Evolutionary conservation across 768 basidiomycete species (phyloP), one percentile per base, ranked within the genome.

Genomic region (Mrakia frigida): DNA sequence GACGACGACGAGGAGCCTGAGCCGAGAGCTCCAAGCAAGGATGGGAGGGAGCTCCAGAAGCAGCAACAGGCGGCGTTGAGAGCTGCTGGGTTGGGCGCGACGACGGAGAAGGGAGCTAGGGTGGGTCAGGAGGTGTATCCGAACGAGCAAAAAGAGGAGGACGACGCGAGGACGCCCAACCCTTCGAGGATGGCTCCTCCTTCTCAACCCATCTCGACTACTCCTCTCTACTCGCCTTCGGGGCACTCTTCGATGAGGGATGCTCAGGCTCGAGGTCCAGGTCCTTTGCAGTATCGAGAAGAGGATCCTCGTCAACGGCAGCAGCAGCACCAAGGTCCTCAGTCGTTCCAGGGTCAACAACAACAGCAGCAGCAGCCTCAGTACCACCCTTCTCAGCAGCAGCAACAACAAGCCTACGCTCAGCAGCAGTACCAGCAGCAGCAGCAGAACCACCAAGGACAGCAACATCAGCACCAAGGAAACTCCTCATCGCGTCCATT

Each of bases 321-420:
- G 56, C 56, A 28, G 9, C 56, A 56, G 25, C 56, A n/a, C 4
- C 56, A 53, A n/a, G 18, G 7, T 16, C 52, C 52, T 53, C 52
- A 56, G 23, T 13, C 23, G 25, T 28, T n/a, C 25, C 56, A 52
- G 10, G 18, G 39, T 25, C 71, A 72, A 56, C 71, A 56, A 33
- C 71, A 72, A 11, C 52, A 72, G n/a, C 69, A 70, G 23, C 69
- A 70, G 39, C 69, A 70, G 39, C 43, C 39, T 11, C 69, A 70
- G 2, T 28, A 53, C 33, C 39, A 69, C 28, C 33, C 21, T 31
- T 69, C 33, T 18, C 25, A 68, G 65, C 37, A 68, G 7, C 65
- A 67, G 10, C 65, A 37, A 18, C 65, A 68, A 39, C 35, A 68
- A 4, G 21, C 16, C 61, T 25, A 74, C 11, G 28, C 43, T 67